Percentiles rank a stretch among this genome's conserved stretches.
phyloP scores from a whole-genome alignment of 2,329 filamentous ascomycete genomes.

The Mycocentrospora acerina region DNA sequence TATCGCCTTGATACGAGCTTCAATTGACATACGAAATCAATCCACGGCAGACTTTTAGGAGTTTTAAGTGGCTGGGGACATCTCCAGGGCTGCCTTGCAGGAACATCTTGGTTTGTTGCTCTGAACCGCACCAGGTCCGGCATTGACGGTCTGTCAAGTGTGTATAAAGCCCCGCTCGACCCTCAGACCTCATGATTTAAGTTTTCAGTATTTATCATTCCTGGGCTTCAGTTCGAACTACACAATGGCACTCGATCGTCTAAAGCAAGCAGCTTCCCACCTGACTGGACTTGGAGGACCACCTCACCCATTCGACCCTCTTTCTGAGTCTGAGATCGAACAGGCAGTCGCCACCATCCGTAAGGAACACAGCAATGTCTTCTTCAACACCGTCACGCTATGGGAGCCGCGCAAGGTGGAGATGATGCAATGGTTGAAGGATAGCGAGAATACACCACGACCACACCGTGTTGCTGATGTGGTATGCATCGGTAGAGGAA shows the following conservation, averaged over 20 bases:
- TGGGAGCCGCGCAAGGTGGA: conserved; percentile 83
- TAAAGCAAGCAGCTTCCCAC: conserved; percentile 65
- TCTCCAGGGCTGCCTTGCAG: no score
- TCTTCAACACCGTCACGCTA: conserved; percentile 84
- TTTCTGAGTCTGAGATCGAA: conserved; percentile 72
- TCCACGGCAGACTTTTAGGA: neutral
- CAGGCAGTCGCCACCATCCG: conserved; percentile 67
- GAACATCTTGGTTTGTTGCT: no score
- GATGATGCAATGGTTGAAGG: conserved; percentile 76
- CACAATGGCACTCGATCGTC: conserved; percentile 62
- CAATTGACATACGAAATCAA: conserved; percentile 1
- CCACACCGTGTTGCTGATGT: conserved; percentile 77
- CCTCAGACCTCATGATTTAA: conserved; percentile 7
- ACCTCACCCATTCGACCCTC: conserved; percentile 76
- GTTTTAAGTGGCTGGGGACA: no score
- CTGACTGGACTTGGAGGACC: conserved; percentile 56
- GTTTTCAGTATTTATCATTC: conserved; percentile 3
- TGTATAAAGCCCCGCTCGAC: conserved; percentile 12
- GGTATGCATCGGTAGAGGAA: conserved; percentile 76
- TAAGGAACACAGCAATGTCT: conserved; percentile 68
- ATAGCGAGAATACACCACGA: conserved; percentile 60
- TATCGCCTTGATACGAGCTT: conserved; percentile 3
- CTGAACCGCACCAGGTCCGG: no score
- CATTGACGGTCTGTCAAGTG: no score
- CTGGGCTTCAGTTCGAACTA: conserved; percentile 3